Evolutionary conservation across 805 yeast species (phyloP), one percentile per base, ranked within the genome.

Genomic region (Candida hispaniensis): DNA sequence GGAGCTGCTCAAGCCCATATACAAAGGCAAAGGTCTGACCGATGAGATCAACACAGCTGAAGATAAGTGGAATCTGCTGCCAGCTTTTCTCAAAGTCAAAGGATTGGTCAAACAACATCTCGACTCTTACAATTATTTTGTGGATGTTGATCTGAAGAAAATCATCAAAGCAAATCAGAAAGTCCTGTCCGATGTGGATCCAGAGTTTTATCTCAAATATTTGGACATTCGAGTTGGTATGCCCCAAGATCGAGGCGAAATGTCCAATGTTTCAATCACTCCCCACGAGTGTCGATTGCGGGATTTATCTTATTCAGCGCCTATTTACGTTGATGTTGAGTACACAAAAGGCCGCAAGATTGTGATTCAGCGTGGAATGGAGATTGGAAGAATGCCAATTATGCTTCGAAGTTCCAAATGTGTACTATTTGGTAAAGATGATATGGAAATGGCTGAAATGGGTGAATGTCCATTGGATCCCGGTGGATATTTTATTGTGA

Each of bases 331-430:
- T 30, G 98, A 91, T 60, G 94, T 91, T 14, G 98, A 91, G 53
- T 91, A 91, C 54, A 91, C 97, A 0, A 70, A 96, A 54, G 98
- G 97, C 20, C 67, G 88, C 44, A 85, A 83, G 56, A 81, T 91
- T 55, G 81, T 88, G 47, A 73, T 82, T 65, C 88, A 83, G 48
- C 70, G 79, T 49, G 93, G 83, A 52, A 69, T 91, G 41, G 96
- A 86, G 54, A 88, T 91, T 42, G 99, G 98, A 20, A 72, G 94
- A 51, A 91, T 91, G 95, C 98, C 98, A n/a, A 76, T 91, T 50
- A 91, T 91, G 98, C 67, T 91, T 48, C 69, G 96, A 48, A 80
- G 94, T 15, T 81, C 83, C 54, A 83, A 85, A 55, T 91, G 98
- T 67, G 75, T 82, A 20, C 63, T 91, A 41, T 73, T 73, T 43